Evolutionary conservation across 352 stramenopile genomes (phyloP).

Genomic region (Pythium brassicae): DNA sequence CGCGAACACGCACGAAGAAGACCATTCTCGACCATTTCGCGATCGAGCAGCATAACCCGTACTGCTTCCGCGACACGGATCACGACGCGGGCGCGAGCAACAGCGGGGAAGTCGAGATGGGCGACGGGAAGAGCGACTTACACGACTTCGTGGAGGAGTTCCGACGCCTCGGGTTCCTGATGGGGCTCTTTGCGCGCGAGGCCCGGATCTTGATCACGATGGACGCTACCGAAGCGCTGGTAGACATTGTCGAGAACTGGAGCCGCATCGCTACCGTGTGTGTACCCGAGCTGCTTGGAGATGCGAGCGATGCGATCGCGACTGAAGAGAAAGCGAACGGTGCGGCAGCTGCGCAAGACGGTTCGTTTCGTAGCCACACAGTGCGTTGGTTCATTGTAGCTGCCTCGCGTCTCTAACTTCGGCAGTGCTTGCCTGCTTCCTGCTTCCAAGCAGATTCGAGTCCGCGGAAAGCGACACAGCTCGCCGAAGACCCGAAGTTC

Average conservation of each 20-base stretch:
- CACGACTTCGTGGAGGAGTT: constrained; percentile 49
- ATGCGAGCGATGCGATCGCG: not conserved
- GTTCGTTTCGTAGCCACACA: not conserved
- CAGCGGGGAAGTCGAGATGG: constrained; percentile 12
- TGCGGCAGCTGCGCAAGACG: not conserved
- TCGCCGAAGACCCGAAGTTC: constrained; percentile 71
- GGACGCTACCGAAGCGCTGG: constrained; percentile 45
- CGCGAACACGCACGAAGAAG: constrained; percentile 30
- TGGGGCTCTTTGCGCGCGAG: constrained; percentile 53
- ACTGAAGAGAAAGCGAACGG: not conserved
- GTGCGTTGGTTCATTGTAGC: too few relatives aligned
- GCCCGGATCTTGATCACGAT: constrained; percentile 59
- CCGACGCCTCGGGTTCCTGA: constrained; percentile 41
- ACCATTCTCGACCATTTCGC: constrained; percentile 72
- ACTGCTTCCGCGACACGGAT: constrained; percentile 56
- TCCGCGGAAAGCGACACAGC: constrained; percentile 59
- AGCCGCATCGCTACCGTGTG: constrained; percentile 37
- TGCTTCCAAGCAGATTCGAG: constrained; percentile 18
- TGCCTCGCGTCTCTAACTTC: not conserved
- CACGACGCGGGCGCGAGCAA: constrained; percentile 4
- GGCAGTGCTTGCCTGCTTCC: not conserved
- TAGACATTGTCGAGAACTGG: constrained; percentile 69
- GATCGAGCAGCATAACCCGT: constrained; percentile 73
- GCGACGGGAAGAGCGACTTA: constrained; percentile 10
- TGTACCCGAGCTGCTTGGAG: constrained; percentile 37